These are phyloP conservation scores for Spencermartinsiella europaea DNA, from an alignment of 805 yeast species.

Conservation along the genomic window DNA sequence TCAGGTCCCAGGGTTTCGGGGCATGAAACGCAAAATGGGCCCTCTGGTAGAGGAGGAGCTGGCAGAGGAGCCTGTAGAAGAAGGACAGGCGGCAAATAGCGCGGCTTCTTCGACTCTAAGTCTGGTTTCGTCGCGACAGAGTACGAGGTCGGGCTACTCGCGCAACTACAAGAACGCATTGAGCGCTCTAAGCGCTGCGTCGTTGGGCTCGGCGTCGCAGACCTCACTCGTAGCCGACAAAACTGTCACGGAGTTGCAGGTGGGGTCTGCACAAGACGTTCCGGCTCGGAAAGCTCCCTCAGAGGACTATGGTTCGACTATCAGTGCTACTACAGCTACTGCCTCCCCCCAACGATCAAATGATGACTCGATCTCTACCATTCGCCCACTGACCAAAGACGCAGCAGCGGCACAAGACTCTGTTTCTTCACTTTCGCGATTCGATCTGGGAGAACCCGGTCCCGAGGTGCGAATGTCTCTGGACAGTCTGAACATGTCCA, in stretches of 20 bases:
- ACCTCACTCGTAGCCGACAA: neutral
- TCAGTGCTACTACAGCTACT: neutral
- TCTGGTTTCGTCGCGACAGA: constrained; percentile 11
- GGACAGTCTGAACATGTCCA: constrained; percentile 3
- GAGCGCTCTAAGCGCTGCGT: constrained; percentile 1
- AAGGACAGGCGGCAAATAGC: constrained; percentile 1
- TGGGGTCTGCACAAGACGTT: neutral
- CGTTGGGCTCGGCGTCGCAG: neutral
- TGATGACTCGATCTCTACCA: neutral
- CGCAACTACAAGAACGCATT: constrained; percentile 16
- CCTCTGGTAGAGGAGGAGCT: constrained; percentile 27
- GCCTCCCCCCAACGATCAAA: neutral
- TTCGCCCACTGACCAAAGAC: too few species aligned
- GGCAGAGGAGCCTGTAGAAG: constrained; percentile 7
- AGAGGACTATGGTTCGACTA: neutral
- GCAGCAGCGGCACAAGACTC: too few species aligned
- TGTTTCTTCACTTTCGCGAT: neutral
- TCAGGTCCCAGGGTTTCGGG: constrained; percentile 16
- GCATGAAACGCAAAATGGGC: constrained; percentile 27
- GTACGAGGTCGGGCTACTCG: constrained; percentile 13
- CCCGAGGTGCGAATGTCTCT: constrained; percentile 24
- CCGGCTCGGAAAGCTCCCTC: too few species aligned
- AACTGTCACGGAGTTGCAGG: neutral
- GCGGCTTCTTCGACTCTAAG: constrained; percentile 16
- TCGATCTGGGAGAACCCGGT: constrained; percentile 28